phyloP scores from a whole-genome alignment of 345 rosid species.

The Gossypium arboreum region DNA sequence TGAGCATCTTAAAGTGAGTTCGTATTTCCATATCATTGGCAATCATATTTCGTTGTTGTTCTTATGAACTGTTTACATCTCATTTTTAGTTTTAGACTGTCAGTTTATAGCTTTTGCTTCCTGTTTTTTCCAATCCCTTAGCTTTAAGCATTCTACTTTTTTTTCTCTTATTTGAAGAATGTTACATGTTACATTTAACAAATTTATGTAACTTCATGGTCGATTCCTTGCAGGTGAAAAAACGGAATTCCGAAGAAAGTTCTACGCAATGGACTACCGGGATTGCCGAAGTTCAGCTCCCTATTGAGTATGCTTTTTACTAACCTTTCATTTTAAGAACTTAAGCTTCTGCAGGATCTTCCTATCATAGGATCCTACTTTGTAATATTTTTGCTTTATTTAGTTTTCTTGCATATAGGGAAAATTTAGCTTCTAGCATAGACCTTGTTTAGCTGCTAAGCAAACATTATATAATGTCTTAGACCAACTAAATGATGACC shows the following conservation, averaged over 20 bases:
- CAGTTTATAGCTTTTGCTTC: neutral
- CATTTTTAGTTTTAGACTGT: neutral
- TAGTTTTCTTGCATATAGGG: neutral
- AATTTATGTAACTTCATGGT: neutral
- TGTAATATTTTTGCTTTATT: neutral
- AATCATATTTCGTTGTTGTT: neutral
- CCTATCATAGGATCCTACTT: neutral
- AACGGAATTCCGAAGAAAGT: slow-evolving; percentile 87
- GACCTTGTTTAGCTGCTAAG: slow-evolving; percentile 7
- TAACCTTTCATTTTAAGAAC: neutral
- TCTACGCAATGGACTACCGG: slow-evolving; percentile 99
- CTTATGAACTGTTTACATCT: neutral
- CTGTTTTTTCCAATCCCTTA: neutral
- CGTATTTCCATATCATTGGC: neutral
- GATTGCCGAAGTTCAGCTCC: slow-evolving; percentile 94
- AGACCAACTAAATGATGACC: neutral
- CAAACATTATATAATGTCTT: neutral
- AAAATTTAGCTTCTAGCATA: slow-evolving; percentile 1
- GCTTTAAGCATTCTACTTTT: neutral
- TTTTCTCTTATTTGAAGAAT: neutral
- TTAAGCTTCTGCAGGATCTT: slow-evolving; percentile 1
- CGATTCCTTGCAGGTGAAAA: slow-evolving; percentile 57
- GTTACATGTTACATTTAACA: neutral
- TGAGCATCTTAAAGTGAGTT: slow-evolving; percentile 85
- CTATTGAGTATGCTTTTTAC: slow-evolving; percentile 63